Evolutionary conservation across 148 eudicot species (phyloP).

Genomic region (Diospyros lotus): DNA sequence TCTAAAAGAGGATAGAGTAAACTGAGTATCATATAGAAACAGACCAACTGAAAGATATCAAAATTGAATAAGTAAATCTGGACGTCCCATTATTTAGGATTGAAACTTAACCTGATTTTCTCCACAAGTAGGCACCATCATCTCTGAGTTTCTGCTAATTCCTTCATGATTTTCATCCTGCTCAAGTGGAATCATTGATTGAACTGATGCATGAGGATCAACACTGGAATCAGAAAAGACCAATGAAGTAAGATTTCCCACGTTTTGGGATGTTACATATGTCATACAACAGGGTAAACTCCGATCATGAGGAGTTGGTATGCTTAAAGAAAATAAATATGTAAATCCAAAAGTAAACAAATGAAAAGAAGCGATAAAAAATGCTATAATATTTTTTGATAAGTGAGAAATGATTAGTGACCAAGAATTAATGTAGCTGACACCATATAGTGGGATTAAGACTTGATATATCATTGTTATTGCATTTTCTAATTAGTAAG

Average conservation of each 20-base stretch:
- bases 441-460: too few species aligned
- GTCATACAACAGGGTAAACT: neutral
- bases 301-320: neutral
- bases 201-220: conserved; percentile 41
- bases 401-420: too few species aligned
- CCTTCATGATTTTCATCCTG: conserved; percentile 39
- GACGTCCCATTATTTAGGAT: neutral
- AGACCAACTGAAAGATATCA: neutral
- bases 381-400: too few species aligned
- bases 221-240: conserved; percentile 38
- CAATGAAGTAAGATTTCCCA: conserved; percentile 3
- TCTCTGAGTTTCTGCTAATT: conserved; percentile 26
- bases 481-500: too few species aligned
- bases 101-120: conserved; percentile 5
- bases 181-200: conserved; percentile 33
- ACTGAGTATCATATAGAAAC: neutral
- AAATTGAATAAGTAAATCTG: neutral
- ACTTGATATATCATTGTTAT: too few species aligned
- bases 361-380: too few species aligned
- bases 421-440: too few species aligned
- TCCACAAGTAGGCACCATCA: conserved; percentile 19
- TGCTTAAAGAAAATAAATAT: neutral
- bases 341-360: neutral
- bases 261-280: neutral
- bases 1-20: neutral